phyloP scores from a whole-genome alignment of 306 rosid genomes.

The Trifolium repens region DNA sequence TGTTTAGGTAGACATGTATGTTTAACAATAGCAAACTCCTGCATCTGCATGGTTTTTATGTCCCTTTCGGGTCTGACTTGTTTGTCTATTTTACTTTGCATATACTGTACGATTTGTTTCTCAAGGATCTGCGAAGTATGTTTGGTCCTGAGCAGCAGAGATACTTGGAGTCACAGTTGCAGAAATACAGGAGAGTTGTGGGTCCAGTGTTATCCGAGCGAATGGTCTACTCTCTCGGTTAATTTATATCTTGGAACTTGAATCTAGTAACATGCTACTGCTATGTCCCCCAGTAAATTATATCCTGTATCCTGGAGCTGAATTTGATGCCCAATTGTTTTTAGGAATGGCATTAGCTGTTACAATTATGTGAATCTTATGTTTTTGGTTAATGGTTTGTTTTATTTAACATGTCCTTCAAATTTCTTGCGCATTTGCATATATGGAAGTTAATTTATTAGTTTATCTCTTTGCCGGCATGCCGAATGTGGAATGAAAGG shows the following conservation, averaged over 20 bases:
- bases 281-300: conserved; percentile 8
- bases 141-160: conserved; percentile 46
- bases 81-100: conserved; percentile 23
- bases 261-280: conserved; percentile 35
- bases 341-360: conserved; percentile 19
- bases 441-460: conserved; percentile 16
- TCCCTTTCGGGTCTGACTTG: conserved; percentile 30
- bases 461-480: conserved; percentile 10
- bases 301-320: conserved; percentile 35
- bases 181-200: conserved; percentile 64
- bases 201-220: conserved; percentile 72
- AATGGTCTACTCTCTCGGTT: conserved; percentile 61
- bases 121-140: conserved; percentile 65
- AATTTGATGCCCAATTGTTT: conserved; percentile 25
- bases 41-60: conserved; percentile 8
- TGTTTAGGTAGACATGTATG: conserved; percentile 9
- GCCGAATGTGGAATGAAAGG: not conserved
- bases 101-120: conserved; percentile 27
- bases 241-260: conserved; percentile 37
- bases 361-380: conserved; percentile 21
- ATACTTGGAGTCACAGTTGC: conserved; percentile 72
- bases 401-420: conserved; percentile 8
- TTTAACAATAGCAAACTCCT: conserved; percentile 19
- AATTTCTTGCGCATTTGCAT: conserved; percentile 25
- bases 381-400: conserved; percentile 24